Base-by-base conservation (phyloP, 2,329 filamentous ascomycete species). In the Anisogramma anomala region DNA sequence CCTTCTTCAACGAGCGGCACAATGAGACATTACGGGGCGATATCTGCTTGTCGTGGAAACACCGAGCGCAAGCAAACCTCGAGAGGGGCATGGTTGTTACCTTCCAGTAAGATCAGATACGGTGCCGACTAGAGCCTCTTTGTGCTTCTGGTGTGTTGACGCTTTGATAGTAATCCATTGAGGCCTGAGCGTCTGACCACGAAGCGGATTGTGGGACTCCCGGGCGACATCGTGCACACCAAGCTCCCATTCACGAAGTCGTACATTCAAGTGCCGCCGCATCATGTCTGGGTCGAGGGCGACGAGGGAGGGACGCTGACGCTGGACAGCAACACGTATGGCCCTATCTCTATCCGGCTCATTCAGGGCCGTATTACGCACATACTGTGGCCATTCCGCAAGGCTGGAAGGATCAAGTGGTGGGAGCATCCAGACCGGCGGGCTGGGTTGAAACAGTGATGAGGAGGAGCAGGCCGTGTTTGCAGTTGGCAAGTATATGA, bases 201-300 rank as follows among this genome's bases (percentile, higher is more conserved):
- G 25, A 98, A 98, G 65, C 72, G 91, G 30, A 72, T 98, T 9
- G 69, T 95, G 19, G 91, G 75, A 0, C 55, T 95, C 3, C 79
- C 82, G 39, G 87, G 88, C 8, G 89, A 96, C 56, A 66, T 75
- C 1, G 76, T 96, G 22, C 69, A 66, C 41, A 82, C 83, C 30
- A 69, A 74, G 43, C 59, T 66, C 39, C 78, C 77, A 14, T 82
- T 77, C 55, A 69, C 74, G 7, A 58, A 68, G 13, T 51, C 64
- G 1, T 68, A 60, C 7, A 65, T 83, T 33, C 70, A 72, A 48
- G 74, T 98, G 17, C 89, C 88, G 4, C 71, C 71, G 48, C 86
- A 86, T 14, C 88, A 96, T 64, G 71, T 96, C 20, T 98, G 91
- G 91, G 77, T 98, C 1, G 89, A 96, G 58, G 91, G 91, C 1